Evolutionary conservation across 2,329 filamentous ascomycete genomes (phyloP), one percentile per base, ranked within the genome.

Genomic region (Penicillium sp.): DNA sequence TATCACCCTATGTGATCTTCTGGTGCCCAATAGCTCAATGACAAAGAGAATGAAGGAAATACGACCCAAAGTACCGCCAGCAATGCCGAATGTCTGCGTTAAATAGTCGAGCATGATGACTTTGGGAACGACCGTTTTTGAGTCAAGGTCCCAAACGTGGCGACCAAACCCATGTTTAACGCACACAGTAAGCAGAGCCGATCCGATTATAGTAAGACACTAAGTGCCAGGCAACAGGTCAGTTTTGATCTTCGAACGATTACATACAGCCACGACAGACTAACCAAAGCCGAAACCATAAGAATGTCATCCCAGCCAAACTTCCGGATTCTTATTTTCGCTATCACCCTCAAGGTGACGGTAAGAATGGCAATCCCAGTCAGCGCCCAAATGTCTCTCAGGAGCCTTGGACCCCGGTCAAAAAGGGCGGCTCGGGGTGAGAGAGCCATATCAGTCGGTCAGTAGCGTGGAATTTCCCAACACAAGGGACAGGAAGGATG

Each of bases 51-150:
- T 64, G n/a, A 68, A 69, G 5, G 66, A 58, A 16, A 68, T 48
- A 16, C 66, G 58, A 18, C 66, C 63, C 11, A 67, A 31, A 1
- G 61, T 56, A 9, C 64, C 63, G 6, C 63, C 64, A 10, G 56
- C 57, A 44, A 67, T 55, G 6, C 60, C 62, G 29, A 69, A 68
- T 3, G 64, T 60, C 24, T 69, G 66, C 6, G 61, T 43, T 11
- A 68, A 35, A 35, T 68, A 68, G 49, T 68, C 66, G 31, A 58
- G 65, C 61, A 64, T 61, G 26, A 68, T 66, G 7, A 65, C 61
- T 7, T 43, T 55, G 1, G 63, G 57, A 44, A 42, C 55, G 34
- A 9, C 18, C 1, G 1, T 22, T 5, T 14, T 46, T 10, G 53
- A n/a, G 31, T 44, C 26, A 3, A 66, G 55, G 7, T 58, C 35